Base-by-base conservation (phyloP, 495 filamentous ascomycete genomes). In the Lepraria neglecta region DNA sequence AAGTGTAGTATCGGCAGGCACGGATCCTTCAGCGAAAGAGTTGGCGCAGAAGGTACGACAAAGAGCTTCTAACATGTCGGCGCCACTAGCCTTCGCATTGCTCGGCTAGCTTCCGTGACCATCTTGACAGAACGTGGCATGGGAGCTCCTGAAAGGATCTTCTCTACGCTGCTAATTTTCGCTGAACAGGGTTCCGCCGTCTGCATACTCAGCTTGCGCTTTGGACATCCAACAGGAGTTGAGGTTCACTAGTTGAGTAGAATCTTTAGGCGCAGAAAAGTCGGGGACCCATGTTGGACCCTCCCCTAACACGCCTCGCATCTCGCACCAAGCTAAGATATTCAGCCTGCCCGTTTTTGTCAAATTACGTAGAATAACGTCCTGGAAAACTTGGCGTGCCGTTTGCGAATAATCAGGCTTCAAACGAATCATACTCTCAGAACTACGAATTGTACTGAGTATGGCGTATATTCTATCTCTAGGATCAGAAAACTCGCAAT, bases 21-120 rank as follows among this genome's bases (percentile, higher is more conserved):
- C 27, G 7, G 0, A 54, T 19, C 4, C 2, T 10, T 53, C 28
- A 6, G 59, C n/a, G 28, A 61, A 61, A 1, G 0, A 0, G 31
- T 61, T 54, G 35, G 30, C 38, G 47, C 47, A 61, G 14, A 61
- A 31, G 30, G 47, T 54, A 24, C 59, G 59, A 42, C 47, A 50
- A 50, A 50, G 19, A 4, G 47, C 47, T 12, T 50, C 47, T 21
- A 50, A 27, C 47, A 50, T 19, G n/a, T 12, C 11, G 19, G 10
- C 47, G 4, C 47, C 19, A 50, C 6, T n/a, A 12, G 24, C 19
- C 19, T 50, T 10, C 24, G 10, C 21, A 12, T 11, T 27, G 28
- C 45, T 47, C 21, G 17, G 6, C 15, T n/a, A 10, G 6, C 21
- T n/a, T 47, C 21, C 6, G 3, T 4, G n/a, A n/a, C 45, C 45